Evolutionary conservation across 1,284 basidiomycete genomes (phyloP), one percentile per base, ranked within the genome.

Genomic region (Exobasidium cylindrosporum): DNA sequence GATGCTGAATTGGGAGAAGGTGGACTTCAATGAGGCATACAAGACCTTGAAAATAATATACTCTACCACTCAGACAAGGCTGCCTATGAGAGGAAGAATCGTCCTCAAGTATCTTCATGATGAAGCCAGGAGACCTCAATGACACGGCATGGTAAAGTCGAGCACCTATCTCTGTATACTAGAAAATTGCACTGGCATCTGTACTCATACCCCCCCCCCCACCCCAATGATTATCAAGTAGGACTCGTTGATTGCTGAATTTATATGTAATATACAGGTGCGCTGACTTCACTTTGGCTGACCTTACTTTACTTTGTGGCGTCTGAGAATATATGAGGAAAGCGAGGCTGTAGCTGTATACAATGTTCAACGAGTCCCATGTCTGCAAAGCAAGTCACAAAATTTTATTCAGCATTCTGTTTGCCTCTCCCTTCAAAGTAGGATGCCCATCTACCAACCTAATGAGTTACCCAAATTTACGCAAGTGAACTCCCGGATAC

Each of bases 401-500:
- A 17, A 4, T 11, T 3, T 57, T 21, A 24, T 10, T 14, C 40
- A 50, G 43, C 3, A 45, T 45, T 45, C 23, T 4, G 17, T 3
- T 23, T 4, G 17, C 3, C 3, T 14, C 17, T 3, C 3, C 23
- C 10, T 14, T 17, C 3, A 45, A 45, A 4, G 3, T 45, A n/a
- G n/a, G n/a, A n/a, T 43, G 14, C n/a, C 47, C 26, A 21, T 50
- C 26, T 30, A 74, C 72, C 55, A 52, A 77, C 75, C 75, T 30
- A 77, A 62, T 17, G 54, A 63, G 35, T 73, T 67, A 10, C 75
- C 75, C 26, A 75, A 62, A 26, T 72, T 62, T 35, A 72, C 63
- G 4, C 64, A 67, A 35, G 65, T 65, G 32, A 71, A 72, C 46
- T 73, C 72, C 13, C 67, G 61, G 14, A 72, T 30, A 13, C 62